phyloP scores from a whole-genome alignment of 306 rosid species.

The Ochetophila trinervis region DNA sequence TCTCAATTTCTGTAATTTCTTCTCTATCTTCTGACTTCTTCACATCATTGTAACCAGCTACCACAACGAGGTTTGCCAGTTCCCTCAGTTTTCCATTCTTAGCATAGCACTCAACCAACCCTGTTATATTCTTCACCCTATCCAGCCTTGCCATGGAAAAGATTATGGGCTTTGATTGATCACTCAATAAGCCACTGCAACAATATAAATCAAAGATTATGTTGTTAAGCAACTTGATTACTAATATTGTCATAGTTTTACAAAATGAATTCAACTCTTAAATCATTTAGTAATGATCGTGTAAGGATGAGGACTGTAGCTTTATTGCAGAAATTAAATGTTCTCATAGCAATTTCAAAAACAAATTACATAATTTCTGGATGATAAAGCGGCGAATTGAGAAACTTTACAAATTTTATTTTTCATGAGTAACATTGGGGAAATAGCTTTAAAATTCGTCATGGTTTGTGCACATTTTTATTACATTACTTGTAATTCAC shows the following conservation, averaged over 20 bases:
- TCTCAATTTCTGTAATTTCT: conserved; percentile 89
- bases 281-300: too few relatives aligned
- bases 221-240: conserved; percentile 5
- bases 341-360: too few relatives aligned
- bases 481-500: too few relatives aligned
- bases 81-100: conserved; percentile 76
- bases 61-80: conserved; percentile 74
- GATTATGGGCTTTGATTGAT: conserved; percentile 76
- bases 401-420: too few relatives aligned
- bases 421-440: too few relatives aligned
- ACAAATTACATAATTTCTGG: too few relatives aligned
- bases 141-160: conserved; percentile 94
- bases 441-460: too few relatives aligned
- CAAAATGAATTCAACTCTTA: background rate
- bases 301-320: too few relatives aligned
- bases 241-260: background rate
- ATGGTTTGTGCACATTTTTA: too few relatives aligned
- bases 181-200: conserved; percentile 63
- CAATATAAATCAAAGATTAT: conserved; percentile 24
- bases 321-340: background rate
- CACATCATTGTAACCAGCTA: conserved; percentile 77
- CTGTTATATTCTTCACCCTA: conserved; percentile 70
- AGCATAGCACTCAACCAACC: conserved; percentile 77
- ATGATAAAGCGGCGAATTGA: too few relatives aligned
- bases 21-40: conserved; percentile 82